Evolutionary conservation across 148 eudicot genomes (phyloP).

Genomic region (Diospyros lotus): DNA sequence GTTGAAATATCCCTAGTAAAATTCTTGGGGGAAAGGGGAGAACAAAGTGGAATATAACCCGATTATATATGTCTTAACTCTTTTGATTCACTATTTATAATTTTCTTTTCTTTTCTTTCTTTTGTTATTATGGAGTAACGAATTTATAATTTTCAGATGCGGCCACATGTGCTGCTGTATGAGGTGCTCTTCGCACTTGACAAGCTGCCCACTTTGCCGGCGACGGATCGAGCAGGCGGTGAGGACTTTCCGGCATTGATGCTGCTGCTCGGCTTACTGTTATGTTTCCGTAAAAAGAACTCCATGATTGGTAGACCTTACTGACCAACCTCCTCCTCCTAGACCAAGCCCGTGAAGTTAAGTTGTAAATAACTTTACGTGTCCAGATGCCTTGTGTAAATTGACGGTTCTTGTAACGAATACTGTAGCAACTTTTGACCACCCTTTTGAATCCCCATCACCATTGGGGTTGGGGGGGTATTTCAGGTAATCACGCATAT

Average conservation of each 20-base stretch:
- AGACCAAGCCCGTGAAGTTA: too few relatives aligned
- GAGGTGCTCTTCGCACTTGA: conserved; percentile 69
- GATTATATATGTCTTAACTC: not conserved
- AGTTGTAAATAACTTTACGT: too few relatives aligned
- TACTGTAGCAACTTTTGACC: too few relatives aligned
- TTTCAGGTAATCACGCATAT: too few relatives aligned
- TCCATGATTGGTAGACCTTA: too few relatives aligned
- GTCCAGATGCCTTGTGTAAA: too few relatives aligned
- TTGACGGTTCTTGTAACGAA: too few relatives aligned
- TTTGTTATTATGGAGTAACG: not conserved
- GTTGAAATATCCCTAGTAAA: not conserved
- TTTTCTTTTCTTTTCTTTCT: not conserved
- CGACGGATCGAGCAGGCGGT: conserved; percentile 77
- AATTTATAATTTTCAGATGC: conserved; percentile 53
- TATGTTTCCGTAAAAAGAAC: not conserved
- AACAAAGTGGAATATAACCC: not conserved
- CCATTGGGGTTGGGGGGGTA: too few relatives aligned
- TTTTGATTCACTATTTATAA: not conserved
- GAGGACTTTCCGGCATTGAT: conserved; percentile 77
- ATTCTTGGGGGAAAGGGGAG: not conserved
- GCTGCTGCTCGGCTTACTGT: not conserved
- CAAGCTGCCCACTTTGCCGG: conserved; percentile 84
- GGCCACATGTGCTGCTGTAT: conserved; percentile 98
- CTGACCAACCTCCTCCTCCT: too few relatives aligned
- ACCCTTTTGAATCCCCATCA: too few relatives aligned